A percentile compares a stretch with the other conserved stretches of the same genome.
phyloP scores from a whole-genome alignment of 2,329 filamentous ascomycete species.

The Penicillium sclerotigenum region DNA sequence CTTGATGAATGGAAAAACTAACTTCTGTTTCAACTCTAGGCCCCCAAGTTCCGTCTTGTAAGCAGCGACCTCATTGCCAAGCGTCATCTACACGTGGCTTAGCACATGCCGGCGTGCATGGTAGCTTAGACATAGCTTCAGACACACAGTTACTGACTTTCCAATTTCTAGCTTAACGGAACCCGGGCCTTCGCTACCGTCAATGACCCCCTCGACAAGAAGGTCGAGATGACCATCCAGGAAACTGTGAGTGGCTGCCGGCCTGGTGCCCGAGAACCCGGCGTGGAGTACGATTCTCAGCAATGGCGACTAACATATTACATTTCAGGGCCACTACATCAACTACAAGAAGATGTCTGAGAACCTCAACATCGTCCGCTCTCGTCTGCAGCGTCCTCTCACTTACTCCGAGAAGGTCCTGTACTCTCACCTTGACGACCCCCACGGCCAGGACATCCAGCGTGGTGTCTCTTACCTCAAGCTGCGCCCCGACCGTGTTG shows the following conservation, averaged over 20 bases:
- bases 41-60: conserved; percentile 47
- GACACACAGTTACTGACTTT: conserved; percentile 26
- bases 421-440: conserved; percentile 97
- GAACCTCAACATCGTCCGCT: conserved; percentile 87
- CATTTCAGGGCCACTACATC: conserved; percentile 74
- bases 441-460: conserved; percentile 92
- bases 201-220: conserved; percentile 83
- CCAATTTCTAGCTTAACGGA: conserved; percentile 57
- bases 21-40: conserved; percentile 28
- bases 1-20: conserved; percentile 21
- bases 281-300: conserved; percentile 3
- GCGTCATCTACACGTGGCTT: not conserved
- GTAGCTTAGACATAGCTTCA: not conserved
- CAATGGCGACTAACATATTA: conserved; percentile 26
- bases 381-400: conserved; percentile 85
- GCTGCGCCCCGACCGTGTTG: conserved; percentile 93
- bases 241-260: conserved; percentile 60
- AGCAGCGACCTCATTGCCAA: conserved; percentile 24
- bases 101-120: conserved; percentile 1
- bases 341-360: conserved; percentile 99
- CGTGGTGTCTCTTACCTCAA: conserved; percentile 94
- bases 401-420: conserved; percentile 98
- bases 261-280: conserved; percentile 6
- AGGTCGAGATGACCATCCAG: conserved; percentile 97
- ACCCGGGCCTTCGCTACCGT: conserved; percentile 74